Base-by-base conservation (phyloP, 441 rosid genomes). In the Jatropha multifida region DNA sequence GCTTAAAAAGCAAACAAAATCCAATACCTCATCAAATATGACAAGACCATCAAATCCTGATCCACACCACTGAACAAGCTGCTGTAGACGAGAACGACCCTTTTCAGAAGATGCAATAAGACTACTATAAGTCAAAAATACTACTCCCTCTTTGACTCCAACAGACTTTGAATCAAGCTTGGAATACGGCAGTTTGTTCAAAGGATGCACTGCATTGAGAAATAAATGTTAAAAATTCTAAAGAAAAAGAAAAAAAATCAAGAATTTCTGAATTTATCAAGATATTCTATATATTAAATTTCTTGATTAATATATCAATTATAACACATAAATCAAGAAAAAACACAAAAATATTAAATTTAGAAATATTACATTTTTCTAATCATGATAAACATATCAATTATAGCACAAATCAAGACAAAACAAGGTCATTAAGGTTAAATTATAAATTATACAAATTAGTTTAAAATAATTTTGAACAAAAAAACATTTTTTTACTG, bases 81-180 rank as follows among this genome's bases (percentile, higher is more conserved):
- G 99, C 79, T 91, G 96, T 75, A 93, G 81, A 83, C 98, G 99
- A 85, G 99, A 93, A 71, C 97, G 94, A 56, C 99, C 99, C 83
- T 89, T 96, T 88, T 96, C 99, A 78, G 99, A 96, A 81, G 98
- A 96, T 68, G 99, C 99, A 86, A 96, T 96, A 65, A 96, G 98
- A 80, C 99, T 96, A 84, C 85, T 96, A 80, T 96, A 96, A 75
- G 99, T 96, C 90, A 90, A 82, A 86, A 96, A 96, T 66, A 93
- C 86, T 65, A 92, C 99, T 79, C 99, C 99, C 65, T 93, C 96
- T 83, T 62, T 91, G 82, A 96, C 79, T 75, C 99, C 98, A 49
- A 92, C 95, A 74, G 93, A 87, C 86, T 88, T 96, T 42, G 98
- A 91, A 82, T 96, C 99, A 82, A 96, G 98, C 90, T 96, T 96